A percentile compares a stretch with the other conserved stretches of the same genome.
These are phyloP conservation scores for Ganoderma multipileum DNA, from an alignment of 1,284 basidiomycete species.

Conservation along the genomic window DNA sequence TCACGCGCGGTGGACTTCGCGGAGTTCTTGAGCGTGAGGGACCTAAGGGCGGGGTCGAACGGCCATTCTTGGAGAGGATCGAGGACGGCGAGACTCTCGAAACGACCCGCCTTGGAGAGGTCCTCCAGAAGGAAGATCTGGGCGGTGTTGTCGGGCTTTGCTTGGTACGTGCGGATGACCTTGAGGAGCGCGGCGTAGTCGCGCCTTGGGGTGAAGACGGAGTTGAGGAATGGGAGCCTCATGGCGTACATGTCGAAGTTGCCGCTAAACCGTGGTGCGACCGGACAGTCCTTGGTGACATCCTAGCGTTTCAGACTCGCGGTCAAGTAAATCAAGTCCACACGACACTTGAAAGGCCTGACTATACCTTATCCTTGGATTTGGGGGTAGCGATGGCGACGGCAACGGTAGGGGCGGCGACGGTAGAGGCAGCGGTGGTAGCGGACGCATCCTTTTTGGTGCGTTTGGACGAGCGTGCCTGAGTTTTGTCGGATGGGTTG, in stretches of 20 bases:
- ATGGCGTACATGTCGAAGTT: neutral
- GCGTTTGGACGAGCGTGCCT: too few relatives aligned
- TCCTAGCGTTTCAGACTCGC: too few relatives aligned
- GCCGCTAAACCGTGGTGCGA: neutral
- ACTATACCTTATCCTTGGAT: too few relatives aligned
- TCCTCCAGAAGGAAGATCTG: neutral
- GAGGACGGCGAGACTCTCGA: neutral
- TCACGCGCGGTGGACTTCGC: neutral
- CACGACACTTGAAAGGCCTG: too few relatives aligned
- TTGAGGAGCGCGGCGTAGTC: slow-evolving; percentile 1
- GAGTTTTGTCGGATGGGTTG: too few relatives aligned
- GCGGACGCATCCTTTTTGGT: too few relatives aligned
- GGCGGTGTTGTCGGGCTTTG: neutral
- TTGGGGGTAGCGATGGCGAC: too few relatives aligned
- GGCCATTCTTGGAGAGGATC: neutral
- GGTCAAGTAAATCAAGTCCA: too few relatives aligned
- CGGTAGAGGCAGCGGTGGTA: too few relatives aligned
- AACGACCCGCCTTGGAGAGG: too few relatives aligned
- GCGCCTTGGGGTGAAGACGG: neutral
- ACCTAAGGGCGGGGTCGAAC: neutral
- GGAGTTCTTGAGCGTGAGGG: neutral
- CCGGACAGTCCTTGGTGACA: neutral
- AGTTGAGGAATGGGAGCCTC: neutral
- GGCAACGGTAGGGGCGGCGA: too few relatives aligned
- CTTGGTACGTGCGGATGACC: neutral